These are phyloP conservation scores for Boletales sp. DNA, from an alignment of 768 basidiomycete species.

Conservation along the genomic window DNA sequence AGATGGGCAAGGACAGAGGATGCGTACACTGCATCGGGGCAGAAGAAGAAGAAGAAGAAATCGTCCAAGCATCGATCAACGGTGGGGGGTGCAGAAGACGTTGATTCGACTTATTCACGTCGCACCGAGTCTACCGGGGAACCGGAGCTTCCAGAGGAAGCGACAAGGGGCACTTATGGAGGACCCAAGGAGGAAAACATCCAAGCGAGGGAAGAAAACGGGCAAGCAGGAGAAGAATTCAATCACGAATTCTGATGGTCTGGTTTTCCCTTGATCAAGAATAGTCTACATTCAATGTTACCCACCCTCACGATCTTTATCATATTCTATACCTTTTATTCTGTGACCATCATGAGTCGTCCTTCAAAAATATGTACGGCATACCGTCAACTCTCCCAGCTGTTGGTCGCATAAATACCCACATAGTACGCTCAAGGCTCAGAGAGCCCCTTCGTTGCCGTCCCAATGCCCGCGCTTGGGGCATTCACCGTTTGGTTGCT, in stretches of 20 bases:
- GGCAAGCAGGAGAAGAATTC: conserved; percentile 46
- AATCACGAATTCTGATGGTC: conserved; percentile 60
- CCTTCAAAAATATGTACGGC: not conserved
- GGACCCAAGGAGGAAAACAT: conserved; percentile 11
- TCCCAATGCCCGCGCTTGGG: conserved; percentile 21
- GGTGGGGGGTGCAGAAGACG: conserved; percentile 30
- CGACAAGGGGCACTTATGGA: conserved; percentile 67
- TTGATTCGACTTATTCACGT: conserved; percentile 31
- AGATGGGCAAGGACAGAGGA: conserved; percentile 86
- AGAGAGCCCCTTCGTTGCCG: not conserved
- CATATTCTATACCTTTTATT: too few relatives aligned
- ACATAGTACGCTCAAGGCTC: not conserved
- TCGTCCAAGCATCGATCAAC: conserved; percentile 51
- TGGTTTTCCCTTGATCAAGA: too few relatives aligned
- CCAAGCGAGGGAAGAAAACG: conserved; percentile 15
- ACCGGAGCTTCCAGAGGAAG: conserved; percentile 58
- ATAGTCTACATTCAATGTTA: too few relatives aligned
- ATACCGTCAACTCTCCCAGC: not conserved
- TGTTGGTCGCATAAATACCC: conserved; percentile 5
- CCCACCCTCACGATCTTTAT: too few relatives aligned
- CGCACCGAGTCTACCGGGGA: conserved; percentile 40
- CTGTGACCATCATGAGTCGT: too few relatives aligned
- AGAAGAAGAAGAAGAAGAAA: conserved; percentile 64
- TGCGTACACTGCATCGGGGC: conserved; percentile 52
- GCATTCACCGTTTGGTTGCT: conserved; percentile 10